Evolutionary conservation across 257 asterid genomes (phyloP).

Genomic region (Solanum bulbocastanum): DNA sequence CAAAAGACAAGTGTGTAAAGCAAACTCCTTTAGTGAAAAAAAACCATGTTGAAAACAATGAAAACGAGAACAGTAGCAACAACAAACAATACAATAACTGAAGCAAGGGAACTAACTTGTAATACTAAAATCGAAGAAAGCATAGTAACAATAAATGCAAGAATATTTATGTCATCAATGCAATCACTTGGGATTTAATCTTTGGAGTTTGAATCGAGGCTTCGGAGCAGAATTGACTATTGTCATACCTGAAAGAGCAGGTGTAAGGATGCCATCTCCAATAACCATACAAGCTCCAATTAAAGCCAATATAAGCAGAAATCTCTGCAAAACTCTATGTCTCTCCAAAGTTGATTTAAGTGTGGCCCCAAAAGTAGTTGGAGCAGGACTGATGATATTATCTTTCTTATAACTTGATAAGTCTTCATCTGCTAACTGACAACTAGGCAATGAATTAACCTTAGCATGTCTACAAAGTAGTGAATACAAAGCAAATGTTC

Average conservation of each 20-base stretch:
- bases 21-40: neutral
- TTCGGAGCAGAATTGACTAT: neutral
- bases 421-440: conserved; percentile 73
- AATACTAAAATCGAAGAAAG: neutral
- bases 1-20: neutral
- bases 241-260: conserved; percentile 65
- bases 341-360: conserved; percentile 61
- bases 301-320: conserved; percentile 65
- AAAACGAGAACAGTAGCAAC: neutral
- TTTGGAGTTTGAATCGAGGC: neutral
- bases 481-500: conserved; percentile 87
- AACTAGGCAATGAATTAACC: conserved; percentile 69
- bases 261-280: conserved; percentile 87
- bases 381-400: conserved; percentile 38
- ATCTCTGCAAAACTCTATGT: conserved; percentile 60
- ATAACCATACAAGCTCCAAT: conserved; percentile 98
- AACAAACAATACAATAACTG: neutral
- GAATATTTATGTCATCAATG: neutral
- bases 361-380: conserved; percentile 51
- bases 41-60: neutral
- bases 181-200: neutral
- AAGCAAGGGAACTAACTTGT: neutral
- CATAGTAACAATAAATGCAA: neutral
- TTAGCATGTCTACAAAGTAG: conserved; percentile 75
- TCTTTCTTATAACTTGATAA: conserved; percentile 60